Evolutionary conservation across 192 early-diverging fungal species (phyloP), one percentile per base, ranked within the genome.

Genomic region (Linderina pennispora): DNA sequence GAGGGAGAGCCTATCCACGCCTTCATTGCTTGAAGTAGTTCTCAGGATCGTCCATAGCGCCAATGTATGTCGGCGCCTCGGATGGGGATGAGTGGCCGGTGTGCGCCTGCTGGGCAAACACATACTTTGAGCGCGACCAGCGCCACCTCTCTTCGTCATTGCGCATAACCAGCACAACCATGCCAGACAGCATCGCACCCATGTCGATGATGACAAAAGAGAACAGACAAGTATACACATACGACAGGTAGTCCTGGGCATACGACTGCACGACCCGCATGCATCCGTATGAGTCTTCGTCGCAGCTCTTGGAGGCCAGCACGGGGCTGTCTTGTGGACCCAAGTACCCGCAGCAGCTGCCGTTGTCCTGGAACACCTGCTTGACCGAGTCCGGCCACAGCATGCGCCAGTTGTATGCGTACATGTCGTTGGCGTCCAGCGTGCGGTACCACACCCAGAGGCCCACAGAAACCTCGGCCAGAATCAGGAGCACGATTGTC

Each of bases 391-490:
- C 47, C 9, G 50, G 47, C 65, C 65, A 69, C 11, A 69, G 46
- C 7, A 53, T 34, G 23, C 65, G 65, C 65, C 65, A 69, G 19
- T 69, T 69, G 47, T 58, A 36, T 13, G 42, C 58, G 38, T 69
- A 62, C 23, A 69, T n/a, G 9, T 47, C 58, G 43, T 54, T 21
- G 15, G 54, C 53, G 17, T 69, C 54, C 23, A 69, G 24, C 0
- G 65, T 62, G 34, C 65, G 53, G 17, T 43, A 15, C 65, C 65
- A 69, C 36, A 69, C 40, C 65, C 65, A 69, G 15, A 69, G 53
- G 13, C 65, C 65, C 1, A 57, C 55, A 1, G 38, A 45, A 1
- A 58, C 54, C 18, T 62, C 50, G 16, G 62, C 33, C n/a, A 61
- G 26, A 18, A 62, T 50, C 1, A 50, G 42, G 2, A 53, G 13